Base-by-base conservation (phyloP, 305 asterid species). In the Solanum hybrid region DNA sequence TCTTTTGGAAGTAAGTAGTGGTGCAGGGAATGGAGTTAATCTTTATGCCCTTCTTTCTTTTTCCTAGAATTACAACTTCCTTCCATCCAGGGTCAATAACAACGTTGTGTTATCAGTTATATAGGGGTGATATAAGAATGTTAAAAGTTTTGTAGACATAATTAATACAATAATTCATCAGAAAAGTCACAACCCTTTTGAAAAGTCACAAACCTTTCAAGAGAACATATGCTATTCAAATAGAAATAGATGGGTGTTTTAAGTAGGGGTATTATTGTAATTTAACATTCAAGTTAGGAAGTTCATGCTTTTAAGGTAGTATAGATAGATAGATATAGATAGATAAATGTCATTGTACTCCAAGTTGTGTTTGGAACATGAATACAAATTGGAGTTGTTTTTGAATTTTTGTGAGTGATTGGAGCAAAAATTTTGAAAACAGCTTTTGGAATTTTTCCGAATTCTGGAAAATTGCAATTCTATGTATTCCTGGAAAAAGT, bases 41-140 rank as follows among this genome's bases (percentile, higher is more conserved):
- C 93, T 82, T 79, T 91, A 5, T 61, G 90, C 89, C 89, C 15
- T 20, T 90, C 82, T 79, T 45, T 78, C 84, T 76, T 77, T 15
- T 89, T 41, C 75, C 9, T 39, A 31, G 72, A 22, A 36, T 73
- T 15, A 78, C 20, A 79, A 34, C 86, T 37, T 37, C 86, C 86
- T 79, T 79, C 61, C 86, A 36, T 79, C 17, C 17, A 41, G 0
- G 6, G 61, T 45, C 61, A 45, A 45, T 13, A 45, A 45, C 20
- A 45, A 45, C 61, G 61, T 45, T 13, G 61, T 41, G 61, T 41
- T 41, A 41, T 41, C 17, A 41, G 57, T 13, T 41, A 41, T 41
- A 41, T 41, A 12, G 51, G 57, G 57, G 57, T 41, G 57, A 41
- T 41, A 12, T 4, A 41, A 41, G 57, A 41, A 41, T 41, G 0